Conservation (phyloP, 1,284 basidiomycete genomes). For the Thecaphora frezii region DNA sequence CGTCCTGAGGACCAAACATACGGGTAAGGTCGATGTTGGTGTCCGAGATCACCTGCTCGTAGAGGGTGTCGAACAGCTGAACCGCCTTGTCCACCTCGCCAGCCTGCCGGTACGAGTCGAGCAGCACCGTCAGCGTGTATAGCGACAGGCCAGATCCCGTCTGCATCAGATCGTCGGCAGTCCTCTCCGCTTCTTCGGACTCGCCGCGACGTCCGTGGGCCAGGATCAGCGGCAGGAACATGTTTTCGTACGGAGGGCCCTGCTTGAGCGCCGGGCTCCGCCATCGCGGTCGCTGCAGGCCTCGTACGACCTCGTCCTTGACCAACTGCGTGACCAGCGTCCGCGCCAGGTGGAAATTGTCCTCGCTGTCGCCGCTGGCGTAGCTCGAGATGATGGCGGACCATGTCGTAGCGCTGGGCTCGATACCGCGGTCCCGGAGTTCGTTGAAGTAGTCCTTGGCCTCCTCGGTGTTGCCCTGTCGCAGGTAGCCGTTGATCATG, state of each 20-base stretch:
- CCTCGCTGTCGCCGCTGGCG: conserved; percentile 34
- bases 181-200: conserved; percentile 66
- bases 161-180: conserved; percentile 66
- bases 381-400: conserved; percentile 64
- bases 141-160: conserved; percentile 67
- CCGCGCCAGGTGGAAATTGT: conserved; percentile 34
- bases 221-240: conserved; percentile 71
- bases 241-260: conserved; percentile 23
- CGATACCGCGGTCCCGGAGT: conserved; percentile 71
- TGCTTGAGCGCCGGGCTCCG: conserved; percentile 13
- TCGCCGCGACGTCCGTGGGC: conserved; percentile 65
- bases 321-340: conserved; percentile 36
- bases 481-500: conserved; percentile 77
- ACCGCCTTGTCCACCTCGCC: conserved; percentile 67
- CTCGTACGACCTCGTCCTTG: conserved; percentile 14
- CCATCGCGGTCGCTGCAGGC: conserved; percentile 10
- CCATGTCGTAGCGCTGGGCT: conserved; percentile 74
- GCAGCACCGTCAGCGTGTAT: conserved; percentile 68
- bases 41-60: conserved; percentile 62
- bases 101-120: conserved; percentile 74
- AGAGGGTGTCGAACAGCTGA: conserved; percentile 73
- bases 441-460: conserved; percentile 75
- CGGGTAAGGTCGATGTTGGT: conserved; percentile 5
- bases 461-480: conserved; percentile 64
- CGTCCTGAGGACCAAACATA: not conserved